Conservation (phyloP, 768 basidiomycete species). For the Chlorophyllum brunneum region DNA sequence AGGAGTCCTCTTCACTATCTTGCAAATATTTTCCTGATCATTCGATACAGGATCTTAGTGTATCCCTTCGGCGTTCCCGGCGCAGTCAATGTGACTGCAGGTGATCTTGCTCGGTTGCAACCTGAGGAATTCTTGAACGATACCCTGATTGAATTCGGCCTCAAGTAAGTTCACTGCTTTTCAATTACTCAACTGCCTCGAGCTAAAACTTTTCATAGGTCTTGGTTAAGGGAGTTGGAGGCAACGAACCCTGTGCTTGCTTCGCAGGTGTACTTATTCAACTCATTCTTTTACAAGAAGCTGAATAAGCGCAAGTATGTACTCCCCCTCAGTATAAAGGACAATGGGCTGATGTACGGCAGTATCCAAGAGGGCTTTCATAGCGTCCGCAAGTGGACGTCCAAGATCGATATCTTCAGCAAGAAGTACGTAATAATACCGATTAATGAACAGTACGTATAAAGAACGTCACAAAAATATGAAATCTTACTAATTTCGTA, state of each 20-base stretch:
- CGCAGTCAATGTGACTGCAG: constrained; percentile 76
- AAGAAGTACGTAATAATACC: constrained; percentile 95
- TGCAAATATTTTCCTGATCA: not conserved
- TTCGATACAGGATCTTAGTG: constrained; percentile 57
- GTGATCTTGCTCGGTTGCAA: constrained; percentile 69
- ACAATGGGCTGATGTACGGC: constrained; percentile 10
- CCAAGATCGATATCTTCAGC: constrained; percentile 79
- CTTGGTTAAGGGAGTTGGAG: constrained; percentile 64
- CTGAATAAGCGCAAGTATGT: constrained; percentile 65
- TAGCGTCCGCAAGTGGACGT: constrained; percentile 92
- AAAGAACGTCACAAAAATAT: constrained; percentile 18
- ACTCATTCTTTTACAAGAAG: constrained; percentile 98
- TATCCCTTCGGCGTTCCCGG: constrained; percentile 71
- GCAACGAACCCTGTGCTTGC: constrained; percentile 55
- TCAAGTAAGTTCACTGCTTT: constrained; percentile 61
- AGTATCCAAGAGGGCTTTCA: constrained; percentile 67
- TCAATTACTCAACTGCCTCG: not conserved
- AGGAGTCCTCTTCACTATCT: not conserved
- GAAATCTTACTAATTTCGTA: not conserved
- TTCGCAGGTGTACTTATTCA: constrained; percentile 84
- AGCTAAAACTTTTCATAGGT: constrained; percentile 34
- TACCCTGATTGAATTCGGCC: constrained; percentile 92
- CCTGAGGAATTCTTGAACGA: constrained; percentile 92
- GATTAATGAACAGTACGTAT: constrained; percentile 86
- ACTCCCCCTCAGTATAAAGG: not conserved